Evolutionary conservation across 345 rosid genomes (phyloP).

Genomic region (Eucalyptus tenuipes): DNA sequence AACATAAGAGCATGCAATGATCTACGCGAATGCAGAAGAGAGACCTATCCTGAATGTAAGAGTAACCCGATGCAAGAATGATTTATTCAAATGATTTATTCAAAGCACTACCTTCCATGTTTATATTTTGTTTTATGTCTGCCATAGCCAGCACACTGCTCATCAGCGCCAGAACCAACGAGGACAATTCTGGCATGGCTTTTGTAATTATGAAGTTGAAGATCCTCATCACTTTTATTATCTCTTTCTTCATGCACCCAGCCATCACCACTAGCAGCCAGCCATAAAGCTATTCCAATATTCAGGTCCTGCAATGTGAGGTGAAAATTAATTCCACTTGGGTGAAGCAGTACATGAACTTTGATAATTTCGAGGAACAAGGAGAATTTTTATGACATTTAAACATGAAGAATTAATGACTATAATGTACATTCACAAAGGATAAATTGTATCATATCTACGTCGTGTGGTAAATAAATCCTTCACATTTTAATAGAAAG

Average conservation of each 20-base stretch:
- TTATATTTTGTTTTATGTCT: constrained; percentile 79
- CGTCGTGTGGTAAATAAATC: neutral
- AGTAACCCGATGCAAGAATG: neutral
- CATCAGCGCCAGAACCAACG: constrained; percentile 96
- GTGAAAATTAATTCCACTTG: neutral
- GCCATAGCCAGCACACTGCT: constrained; percentile 98
- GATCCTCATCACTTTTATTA: constrained; percentile 4
- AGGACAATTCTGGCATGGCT: constrained; percentile 67
- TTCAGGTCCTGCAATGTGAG: constrained; percentile 65
- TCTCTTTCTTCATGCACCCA: constrained; percentile 37
- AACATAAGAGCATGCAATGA: neutral
- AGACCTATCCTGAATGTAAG: neutral
- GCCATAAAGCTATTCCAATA: constrained; percentile 92
- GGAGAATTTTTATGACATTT: neutral
- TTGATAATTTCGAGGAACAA: neutral
- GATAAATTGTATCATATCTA: neutral
- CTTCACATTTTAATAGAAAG: neutral
- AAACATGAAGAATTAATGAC: neutral
- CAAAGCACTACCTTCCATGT: constrained; percentile 46
- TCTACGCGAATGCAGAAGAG: neutral
- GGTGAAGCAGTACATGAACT: neutral
- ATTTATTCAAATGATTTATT: neutral
- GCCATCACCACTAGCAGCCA: constrained; percentile 81
- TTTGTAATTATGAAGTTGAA: constrained; percentile 25
- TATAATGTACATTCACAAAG: neutral